phyloP scores from a whole-genome alignment of 352 stramenopile genomes.

The Phytophthora sansomeana region DNA sequence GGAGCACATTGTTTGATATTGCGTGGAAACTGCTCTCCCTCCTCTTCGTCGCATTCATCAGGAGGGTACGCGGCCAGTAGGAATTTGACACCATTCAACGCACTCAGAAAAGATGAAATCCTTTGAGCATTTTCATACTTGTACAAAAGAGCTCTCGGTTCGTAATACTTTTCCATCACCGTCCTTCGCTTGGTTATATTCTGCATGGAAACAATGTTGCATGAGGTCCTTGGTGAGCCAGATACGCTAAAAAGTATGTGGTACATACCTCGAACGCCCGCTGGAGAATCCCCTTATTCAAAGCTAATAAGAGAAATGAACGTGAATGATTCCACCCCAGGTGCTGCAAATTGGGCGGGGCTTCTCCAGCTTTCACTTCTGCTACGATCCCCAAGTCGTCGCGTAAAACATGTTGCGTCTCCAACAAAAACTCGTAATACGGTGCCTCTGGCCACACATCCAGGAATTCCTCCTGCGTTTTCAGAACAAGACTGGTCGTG shows the following conservation, averaged over 20 bases:
- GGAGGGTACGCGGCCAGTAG: conserved; percentile 46
- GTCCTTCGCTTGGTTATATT: conserved; percentile 75
- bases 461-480: conserved; percentile 49
- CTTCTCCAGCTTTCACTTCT: conserved; percentile 48
- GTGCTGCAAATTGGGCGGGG: conserved; percentile 48
- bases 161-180: conserved; percentile 73
- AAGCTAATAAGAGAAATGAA: conserved; percentile 65
- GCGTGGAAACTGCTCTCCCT: conserved; percentile 36
- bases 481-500: background rate
- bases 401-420: conserved; percentile 65
- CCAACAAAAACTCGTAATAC: conserved; percentile 76
- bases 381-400: conserved; percentile 76
- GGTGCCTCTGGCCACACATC: conserved; percentile 70
- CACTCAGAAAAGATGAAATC: conserved; percentile 70
- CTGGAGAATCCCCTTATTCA: conserved; percentile 82
- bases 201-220: conserved; percentile 24
- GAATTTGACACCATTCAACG: conserved; percentile 78
- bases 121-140: conserved; percentile 65
- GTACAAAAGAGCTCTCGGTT: conserved; percentile 62
- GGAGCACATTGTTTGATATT: conserved; percentile 68
- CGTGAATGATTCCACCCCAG: conserved; percentile 77
- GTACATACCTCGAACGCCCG: conserved; percentile 67
- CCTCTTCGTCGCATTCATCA: conserved; percentile 19
- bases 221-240: background rate
- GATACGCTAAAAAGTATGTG: background rate